Evolutionary conservation across 148 eudicot species (phyloP).

Genomic region (Vaccinium vitisidaea): DNA sequence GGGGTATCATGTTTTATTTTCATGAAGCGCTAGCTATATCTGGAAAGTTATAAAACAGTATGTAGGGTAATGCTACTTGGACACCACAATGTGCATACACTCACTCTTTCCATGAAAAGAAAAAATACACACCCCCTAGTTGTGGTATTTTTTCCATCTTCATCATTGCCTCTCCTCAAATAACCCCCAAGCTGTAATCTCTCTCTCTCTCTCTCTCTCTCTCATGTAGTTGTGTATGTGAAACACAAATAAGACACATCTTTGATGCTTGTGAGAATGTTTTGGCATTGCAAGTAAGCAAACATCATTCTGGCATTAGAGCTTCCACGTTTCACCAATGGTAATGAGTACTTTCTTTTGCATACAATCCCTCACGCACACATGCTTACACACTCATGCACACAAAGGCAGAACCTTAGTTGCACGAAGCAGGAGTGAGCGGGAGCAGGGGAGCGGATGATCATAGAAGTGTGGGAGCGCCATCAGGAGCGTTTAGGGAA

Average conservation of each 20-base stretch:
- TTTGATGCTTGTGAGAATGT: not conserved
- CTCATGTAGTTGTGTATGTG: too few species aligned
- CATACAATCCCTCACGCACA: not conserved
- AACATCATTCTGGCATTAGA: not conserved
- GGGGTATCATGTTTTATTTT: not conserved
- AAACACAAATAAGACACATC: not conserved
- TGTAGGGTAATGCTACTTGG: not conserved
- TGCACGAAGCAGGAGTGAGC: too few species aligned
- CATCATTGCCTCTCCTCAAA: not conserved
- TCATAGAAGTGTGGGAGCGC: too few species aligned
- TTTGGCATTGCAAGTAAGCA: not conserved
- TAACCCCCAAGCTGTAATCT: not conserved
- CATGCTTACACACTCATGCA: too few species aligned
- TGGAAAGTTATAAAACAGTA: not conserved
- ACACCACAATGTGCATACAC: not conserved
- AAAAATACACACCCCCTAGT: too few species aligned
- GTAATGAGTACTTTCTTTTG: not conserved
- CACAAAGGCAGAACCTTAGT: not conserved
- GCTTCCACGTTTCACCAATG: not conserved
- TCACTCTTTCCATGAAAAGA: not conserved
- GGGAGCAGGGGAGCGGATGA: too few species aligned
- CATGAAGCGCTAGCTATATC: not conserved
- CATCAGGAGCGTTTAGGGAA: too few species aligned
- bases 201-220: not conserved
- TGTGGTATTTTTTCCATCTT: not conserved